Percentiles rank a stretch among this genome's conserved stretches.
Conservation (phyloP, 2,329 filamentous ascomycete genomes). For the Leptographium galeiforme region DNA sequence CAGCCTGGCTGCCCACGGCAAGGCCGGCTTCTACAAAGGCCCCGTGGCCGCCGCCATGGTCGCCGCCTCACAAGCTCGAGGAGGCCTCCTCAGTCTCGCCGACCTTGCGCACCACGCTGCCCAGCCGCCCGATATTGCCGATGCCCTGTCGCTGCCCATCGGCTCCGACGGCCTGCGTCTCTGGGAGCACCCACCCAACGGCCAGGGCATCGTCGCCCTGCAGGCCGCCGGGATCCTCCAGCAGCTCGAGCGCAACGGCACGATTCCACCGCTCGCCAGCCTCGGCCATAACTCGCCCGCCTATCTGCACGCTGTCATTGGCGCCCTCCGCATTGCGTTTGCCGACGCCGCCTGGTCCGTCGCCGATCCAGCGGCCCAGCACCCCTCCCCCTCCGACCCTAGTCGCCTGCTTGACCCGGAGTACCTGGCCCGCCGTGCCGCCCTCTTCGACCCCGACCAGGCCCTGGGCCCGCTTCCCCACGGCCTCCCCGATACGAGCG, state of each 20-base stretch:
- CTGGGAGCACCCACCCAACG: slow-evolving; percentile 94
- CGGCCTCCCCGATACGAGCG: slow-evolving; percentile 39
- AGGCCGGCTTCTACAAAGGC: slow-evolving; percentile 79
- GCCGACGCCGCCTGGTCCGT: slow-evolving; percentile 82
- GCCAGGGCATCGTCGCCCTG: slow-evolving; percentile 84
- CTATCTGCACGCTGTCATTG: slow-evolving; percentile 74
- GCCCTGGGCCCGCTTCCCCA: slow-evolving; percentile 30
- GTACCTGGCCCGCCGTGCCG: slow-evolving; percentile 59
- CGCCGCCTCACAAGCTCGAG: slow-evolving; percentile 58
- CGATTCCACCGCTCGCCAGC: slow-evolving; percentile 53
- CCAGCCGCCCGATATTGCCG: slow-evolving; percentile 5
- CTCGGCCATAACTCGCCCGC: slow-evolving; percentile 66
- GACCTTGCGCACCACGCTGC: slow-evolving; percentile 63
- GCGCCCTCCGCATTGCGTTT: slow-evolving; percentile 80
- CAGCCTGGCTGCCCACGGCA: slow-evolving; percentile 61
- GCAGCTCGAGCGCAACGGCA: slow-evolving; percentile 61
- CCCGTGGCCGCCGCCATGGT: slow-evolving; percentile 67
- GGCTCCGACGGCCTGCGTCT: slow-evolving; percentile 63
- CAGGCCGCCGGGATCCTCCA: slow-evolving; percentile 87
- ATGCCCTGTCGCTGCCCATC: slow-evolving; percentile 63
- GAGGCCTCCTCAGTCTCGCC: slow-evolving; percentile 63
- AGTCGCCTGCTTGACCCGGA: slow-evolving; percentile 44
- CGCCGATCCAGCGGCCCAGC: slow-evolving; percentile 54
- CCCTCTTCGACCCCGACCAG: slow-evolving; percentile 42
- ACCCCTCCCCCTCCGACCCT: slow-evolving; percentile 31